Conservation (phyloP, 331 rosid species). For the Malus hybrid region DNA sequence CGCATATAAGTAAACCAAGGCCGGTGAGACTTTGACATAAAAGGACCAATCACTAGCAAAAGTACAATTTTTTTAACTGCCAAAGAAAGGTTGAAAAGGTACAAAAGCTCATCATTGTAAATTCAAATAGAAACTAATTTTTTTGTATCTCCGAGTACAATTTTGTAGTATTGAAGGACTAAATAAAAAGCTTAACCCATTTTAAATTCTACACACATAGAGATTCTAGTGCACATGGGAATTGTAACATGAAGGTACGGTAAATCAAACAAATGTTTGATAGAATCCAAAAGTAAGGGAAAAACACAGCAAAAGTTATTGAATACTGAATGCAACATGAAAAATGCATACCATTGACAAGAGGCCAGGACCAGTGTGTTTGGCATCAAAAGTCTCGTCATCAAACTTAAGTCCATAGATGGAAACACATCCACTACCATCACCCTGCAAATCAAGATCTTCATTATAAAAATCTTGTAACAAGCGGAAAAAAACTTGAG, state of each 20-base stretch:
- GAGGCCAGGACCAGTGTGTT: constrained; percentile 96
- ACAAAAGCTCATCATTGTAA: not conserved
- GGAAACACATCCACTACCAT: constrained; percentile 96
- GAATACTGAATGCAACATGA: not conserved
- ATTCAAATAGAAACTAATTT: not conserved
- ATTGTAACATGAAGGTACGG: not conserved
- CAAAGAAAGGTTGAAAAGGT: not conserved
- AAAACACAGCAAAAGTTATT: not conserved
- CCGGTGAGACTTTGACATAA: not conserved
- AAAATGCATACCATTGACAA: constrained; percentile 67
- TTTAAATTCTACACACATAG: not conserved
- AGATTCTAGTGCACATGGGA: not conserved
- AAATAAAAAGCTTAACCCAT: not conserved
- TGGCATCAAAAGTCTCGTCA: constrained; percentile 82
- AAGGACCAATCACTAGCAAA: not conserved
- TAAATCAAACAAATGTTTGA: not conserved
- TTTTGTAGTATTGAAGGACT: not conserved
- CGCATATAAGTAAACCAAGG: not conserved
- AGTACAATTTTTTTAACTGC: not conserved
- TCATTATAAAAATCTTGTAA: not conserved
- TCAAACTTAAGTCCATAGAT: constrained; percentile 85
- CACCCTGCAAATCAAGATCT: constrained; percentile 59
- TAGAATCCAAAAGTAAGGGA: not conserved
- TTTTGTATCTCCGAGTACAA: not conserved
- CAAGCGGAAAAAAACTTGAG: not conserved